phyloP scores from a whole-genome alignment of 1,284 basidiomycete species.

The Somion occarium region DNA sequence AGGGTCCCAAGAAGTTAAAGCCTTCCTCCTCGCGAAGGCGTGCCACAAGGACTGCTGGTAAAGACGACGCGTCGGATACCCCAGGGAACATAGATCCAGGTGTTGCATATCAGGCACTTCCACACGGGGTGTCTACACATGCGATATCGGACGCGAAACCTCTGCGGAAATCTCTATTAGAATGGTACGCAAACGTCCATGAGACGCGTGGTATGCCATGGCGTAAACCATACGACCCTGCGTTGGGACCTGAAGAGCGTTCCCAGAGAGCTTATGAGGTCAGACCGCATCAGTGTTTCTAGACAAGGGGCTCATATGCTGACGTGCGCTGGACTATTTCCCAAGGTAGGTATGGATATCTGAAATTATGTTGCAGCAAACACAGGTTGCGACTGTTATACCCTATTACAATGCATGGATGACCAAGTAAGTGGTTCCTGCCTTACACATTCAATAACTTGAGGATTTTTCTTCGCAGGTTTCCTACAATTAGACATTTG shows the following conservation, averaged over 20 bases:
- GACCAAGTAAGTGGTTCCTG: conserved; percentile 46
- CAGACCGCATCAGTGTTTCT: conserved; percentile 8
- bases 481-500: conserved; percentile 79
- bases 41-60: too few species aligned
- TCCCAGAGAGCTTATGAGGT: conserved; percentile 81
- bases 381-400: conserved; percentile 86
- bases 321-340: conserved; percentile 1
- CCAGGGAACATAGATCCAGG: conserved; percentile 1
- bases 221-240: conserved; percentile 65
- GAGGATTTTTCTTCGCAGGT: conserved; percentile 38
- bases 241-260: conserved; percentile 44
- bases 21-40: conserved; percentile 5
- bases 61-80: too few species aligned
- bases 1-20: conserved; percentile 3
- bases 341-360: conserved; percentile 85
- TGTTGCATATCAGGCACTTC: conserved; percentile 3
- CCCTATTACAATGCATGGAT: conserved; percentile 89
- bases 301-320: conserved; percentile 2
- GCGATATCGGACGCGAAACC: conserved; percentile 30
- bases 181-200: conserved; percentile 68
- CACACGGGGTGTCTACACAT: conserved; percentile 33
- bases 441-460: conserved; percentile 1
- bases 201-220: conserved; percentile 78
- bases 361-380: conserved; percentile 98
- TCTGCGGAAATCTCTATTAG: conserved; percentile 44